phyloP scores from a whole-genome alignment of 108 stramenopile genomes.

The Cyclotella choctawhatcheeana region DNA sequence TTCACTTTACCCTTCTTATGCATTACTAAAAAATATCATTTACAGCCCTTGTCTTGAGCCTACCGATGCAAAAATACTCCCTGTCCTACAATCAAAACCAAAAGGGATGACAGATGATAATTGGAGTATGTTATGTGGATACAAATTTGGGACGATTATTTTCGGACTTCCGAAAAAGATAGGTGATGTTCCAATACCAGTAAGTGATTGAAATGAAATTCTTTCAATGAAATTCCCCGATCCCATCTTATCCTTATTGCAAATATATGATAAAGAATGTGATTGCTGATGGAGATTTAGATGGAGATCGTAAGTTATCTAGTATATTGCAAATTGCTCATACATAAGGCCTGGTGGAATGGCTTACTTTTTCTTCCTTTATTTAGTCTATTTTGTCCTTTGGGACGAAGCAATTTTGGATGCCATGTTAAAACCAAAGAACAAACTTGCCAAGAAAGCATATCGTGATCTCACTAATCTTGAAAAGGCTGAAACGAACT shows the following conservation, averaged over 20 bases:
- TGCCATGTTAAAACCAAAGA: slow-evolving; percentile 14
- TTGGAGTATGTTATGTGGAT: slow-evolving; percentile 34
- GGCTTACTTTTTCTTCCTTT: not conserved
- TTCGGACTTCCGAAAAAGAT: slow-evolving; percentile 28
- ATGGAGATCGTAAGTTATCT: slow-evolving; percentile 30
- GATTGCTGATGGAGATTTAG: slow-evolving; percentile 48
- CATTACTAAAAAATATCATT: slow-evolving; percentile 22
- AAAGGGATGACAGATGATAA: slow-evolving; percentile 25
- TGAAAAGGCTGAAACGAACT: slow-evolving; percentile 4
- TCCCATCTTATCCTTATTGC: not conserved
- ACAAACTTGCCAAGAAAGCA: slow-evolving; percentile 11
- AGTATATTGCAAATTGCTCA: not conserved
- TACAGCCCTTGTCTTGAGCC: slow-evolving; percentile 34
- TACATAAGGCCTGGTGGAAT: not conserved
- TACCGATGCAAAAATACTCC: slow-evolving; percentile 39
- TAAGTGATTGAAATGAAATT: not conserved
- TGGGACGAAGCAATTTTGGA: slow-evolving; percentile 35
- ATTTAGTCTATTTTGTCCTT: slow-evolving; percentile 30
- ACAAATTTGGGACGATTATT: slow-evolving; percentile 44
- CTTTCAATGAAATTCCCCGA: not conserved
- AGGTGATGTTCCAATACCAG: slow-evolving; percentile 13
- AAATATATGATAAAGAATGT: slow-evolving; percentile 1
- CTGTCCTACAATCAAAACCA: slow-evolving; percentile 35
- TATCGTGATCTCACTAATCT: slow-evolving; percentile 12
- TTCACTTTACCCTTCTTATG: not conserved